A percentile compares a stretch with the other conserved stretches of the same genome.
phyloP scores from a whole-genome alignment of 176 grass and related monocot species.

The Alloteropsis semialata region DNA sequence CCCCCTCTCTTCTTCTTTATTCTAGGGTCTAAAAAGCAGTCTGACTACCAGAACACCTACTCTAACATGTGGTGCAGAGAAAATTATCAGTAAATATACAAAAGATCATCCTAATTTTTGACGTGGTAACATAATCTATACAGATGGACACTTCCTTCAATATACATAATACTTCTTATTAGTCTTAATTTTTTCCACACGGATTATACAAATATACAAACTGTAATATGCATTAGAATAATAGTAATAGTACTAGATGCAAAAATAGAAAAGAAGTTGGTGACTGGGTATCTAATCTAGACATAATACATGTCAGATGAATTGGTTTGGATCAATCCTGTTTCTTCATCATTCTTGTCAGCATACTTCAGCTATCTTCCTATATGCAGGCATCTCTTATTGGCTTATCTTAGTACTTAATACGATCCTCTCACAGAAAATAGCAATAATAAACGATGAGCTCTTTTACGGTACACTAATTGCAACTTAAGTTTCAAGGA shows the following conservation, averaged over 20 bases:
- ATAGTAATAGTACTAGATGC: neutral
- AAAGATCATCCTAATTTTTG: neutral
- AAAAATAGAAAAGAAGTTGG: neutral
- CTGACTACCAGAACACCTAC: slow-evolving; percentile 28
- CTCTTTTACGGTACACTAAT: slow-evolving; percentile 30
- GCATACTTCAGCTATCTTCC: slow-evolving; percentile 4
- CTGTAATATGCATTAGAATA: neutral
- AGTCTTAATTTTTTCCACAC: neutral
- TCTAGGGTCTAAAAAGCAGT: slow-evolving; percentile 27
- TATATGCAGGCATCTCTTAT: neutral
- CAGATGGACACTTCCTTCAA: neutral
- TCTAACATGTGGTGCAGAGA: slow-evolving; percentile 15
- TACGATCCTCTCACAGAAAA: slow-evolving; percentile 26
- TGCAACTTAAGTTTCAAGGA: neutral
- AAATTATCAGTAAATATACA: neutral
- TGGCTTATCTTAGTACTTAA: slow-evolving; percentile 10
- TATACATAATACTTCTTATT: neutral
- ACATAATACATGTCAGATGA: neutral
- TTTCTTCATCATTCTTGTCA: neutral
- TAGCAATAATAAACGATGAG: too few relatives aligned
- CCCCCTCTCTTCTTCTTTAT: slow-evolving; percentile 17
- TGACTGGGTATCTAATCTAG: slow-evolving; percentile 18
- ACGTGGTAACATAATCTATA: neutral
- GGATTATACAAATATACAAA: slow-evolving; percentile 7
- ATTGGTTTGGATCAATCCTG: slow-evolving; percentile 22